Percentiles rank a stretch among this genome's conserved stretches.
These are phyloP conservation scores for Dothideomycetes sp. DNA, from an alignment of 2,329 filamentous ascomycete species.

Conservation along the genomic window DNA sequence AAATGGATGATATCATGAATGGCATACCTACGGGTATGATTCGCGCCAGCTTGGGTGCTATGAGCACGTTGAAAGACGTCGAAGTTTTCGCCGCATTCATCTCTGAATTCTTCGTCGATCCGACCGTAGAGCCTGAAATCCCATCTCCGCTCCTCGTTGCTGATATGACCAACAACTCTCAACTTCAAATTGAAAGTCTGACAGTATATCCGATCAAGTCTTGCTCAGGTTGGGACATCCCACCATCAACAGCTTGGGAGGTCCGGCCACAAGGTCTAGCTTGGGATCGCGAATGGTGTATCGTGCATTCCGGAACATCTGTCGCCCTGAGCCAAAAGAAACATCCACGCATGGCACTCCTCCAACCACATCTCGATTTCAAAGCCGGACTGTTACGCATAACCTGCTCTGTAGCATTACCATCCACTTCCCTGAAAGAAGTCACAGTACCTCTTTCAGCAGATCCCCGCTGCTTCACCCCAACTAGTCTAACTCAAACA, in stretches of 20 bases:
- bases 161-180: slow-evolving; percentile 1
- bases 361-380: slow-evolving; percentile 68
- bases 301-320: slow-evolving; percentile 78
- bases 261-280: slow-evolving; percentile 72
- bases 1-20: slow-evolving; percentile 71
- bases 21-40: slow-evolving; percentile 86
- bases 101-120: slow-evolving; percentile 26
- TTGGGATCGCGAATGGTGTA: slow-evolving; percentile 96
- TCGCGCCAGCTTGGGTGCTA: slow-evolving; percentile 77
- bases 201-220: slow-evolving; percentile 88
- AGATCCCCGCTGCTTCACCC: slow-evolving; percentile 50
- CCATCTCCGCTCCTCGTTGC: slow-evolving; percentile 10
- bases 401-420: slow-evolving; percentile 7
- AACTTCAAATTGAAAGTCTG: slow-evolving; percentile 38
- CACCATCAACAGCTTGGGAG: slow-evolving; percentile 58
- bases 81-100: slow-evolving; percentile 49
- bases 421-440: background rate
- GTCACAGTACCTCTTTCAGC: slow-evolving; percentile 53
- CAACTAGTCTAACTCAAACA: slow-evolving; percentile 24
- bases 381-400: slow-evolving; percentile 56
- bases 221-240: slow-evolving; percentile 70
- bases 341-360: slow-evolving; percentile 76
- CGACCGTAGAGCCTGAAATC: background rate
- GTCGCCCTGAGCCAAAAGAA: slow-evolving; percentile 81
- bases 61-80: slow-evolving; percentile 73